Evolutionary conservation across 2,329 filamentous ascomycete genomes (phyloP), one percentile per base, ranked within the genome.

Genomic region (Triangularia verruculosa): DNA sequence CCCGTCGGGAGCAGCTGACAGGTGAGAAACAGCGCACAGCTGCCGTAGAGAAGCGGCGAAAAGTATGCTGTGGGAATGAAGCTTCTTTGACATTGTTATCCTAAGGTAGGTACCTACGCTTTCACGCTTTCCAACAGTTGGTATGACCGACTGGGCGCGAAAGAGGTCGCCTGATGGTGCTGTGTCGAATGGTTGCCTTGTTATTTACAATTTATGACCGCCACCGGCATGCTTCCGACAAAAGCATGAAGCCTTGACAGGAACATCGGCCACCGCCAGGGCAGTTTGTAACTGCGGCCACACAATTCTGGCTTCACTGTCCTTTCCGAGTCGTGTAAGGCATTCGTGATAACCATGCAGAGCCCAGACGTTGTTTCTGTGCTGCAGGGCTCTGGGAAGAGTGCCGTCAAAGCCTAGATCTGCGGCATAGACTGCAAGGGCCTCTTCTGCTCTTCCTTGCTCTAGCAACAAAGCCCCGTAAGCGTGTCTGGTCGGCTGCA

Each of bases 281-380:
- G 85, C 84, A 62, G 81, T 66, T 64, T 78, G 78, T 67, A 90
- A 70, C 72, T 84, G 80, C 66, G 79, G 71, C 62, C 72, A 58
- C 1, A 74, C 30, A 20, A 73, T 71, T 12, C 68, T 65, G 1
- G 80, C 80, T 63, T 82, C 80, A 0, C 69, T 71, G 1, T 54
- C 55, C n/a, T 80, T 75, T 0, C 83, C 86, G 13, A 89, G 72
- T 64, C 78, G 83, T 3, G 80, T 67, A 57, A 92, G 72, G 71
- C 90, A 91, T 75, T 93, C 90, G 67, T 91, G 83, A 67, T 87
- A 89, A 0, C 90, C 90, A 69, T 91, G 88, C 65, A 93, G 74
- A 4, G 89, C 83, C 90, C 90, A 93, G 0, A 93, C 85, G 67
- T 93, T 93, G 57, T 88, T 88, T 6, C 84, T 87, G 74, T 92